These are phyloP conservation scores for Flaveria robusta DNA, from an alignment of 129 eudicot genomes.

Conservation along the genomic window DNA sequence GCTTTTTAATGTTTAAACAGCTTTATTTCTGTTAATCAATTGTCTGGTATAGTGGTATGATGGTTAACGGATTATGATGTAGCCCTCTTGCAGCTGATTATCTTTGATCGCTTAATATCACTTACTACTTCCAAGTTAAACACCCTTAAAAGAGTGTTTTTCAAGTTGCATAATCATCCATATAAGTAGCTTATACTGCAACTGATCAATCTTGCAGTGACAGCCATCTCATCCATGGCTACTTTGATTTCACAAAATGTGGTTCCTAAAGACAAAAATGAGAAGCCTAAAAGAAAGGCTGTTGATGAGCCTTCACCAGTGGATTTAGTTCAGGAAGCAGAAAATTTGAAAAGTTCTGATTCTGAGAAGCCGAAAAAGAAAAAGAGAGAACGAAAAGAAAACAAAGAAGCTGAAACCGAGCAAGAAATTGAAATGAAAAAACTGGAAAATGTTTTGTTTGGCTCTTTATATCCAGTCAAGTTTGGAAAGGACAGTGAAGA, in stretches of 20 bases:
- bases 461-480: constrained; percentile 69
- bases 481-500: constrained; percentile 61
- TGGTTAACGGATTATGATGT: too few relatives aligned
- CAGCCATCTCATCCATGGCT: constrained; percentile 38
- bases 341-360: constrained; percentile 27
- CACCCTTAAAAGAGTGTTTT: not conserved
- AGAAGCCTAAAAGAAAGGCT: constrained; percentile 65
- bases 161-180: not conserved
- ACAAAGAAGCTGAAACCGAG: constrained; percentile 42
- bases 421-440: constrained; percentile 70
- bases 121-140: too few relatives aligned
- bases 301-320: constrained; percentile 43
- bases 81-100: too few relatives aligned
- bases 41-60: too few relatives aligned
- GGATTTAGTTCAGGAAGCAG: constrained; percentile 34
- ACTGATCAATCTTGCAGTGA: constrained; percentile 22
- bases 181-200: not conserved
- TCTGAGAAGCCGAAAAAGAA: constrained; percentile 46
- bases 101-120: not conserved
- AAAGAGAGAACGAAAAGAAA: constrained; percentile 49
- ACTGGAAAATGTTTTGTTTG: constrained; percentile 69
- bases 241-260: constrained; percentile 84
- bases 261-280: constrained; percentile 36
- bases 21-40: too few relatives aligned
- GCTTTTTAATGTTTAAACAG: too few relatives aligned